phyloP scores from a whole-genome alignment of 1,139 yeast species.

The Cylindricascospora bacillispora region DNA sequence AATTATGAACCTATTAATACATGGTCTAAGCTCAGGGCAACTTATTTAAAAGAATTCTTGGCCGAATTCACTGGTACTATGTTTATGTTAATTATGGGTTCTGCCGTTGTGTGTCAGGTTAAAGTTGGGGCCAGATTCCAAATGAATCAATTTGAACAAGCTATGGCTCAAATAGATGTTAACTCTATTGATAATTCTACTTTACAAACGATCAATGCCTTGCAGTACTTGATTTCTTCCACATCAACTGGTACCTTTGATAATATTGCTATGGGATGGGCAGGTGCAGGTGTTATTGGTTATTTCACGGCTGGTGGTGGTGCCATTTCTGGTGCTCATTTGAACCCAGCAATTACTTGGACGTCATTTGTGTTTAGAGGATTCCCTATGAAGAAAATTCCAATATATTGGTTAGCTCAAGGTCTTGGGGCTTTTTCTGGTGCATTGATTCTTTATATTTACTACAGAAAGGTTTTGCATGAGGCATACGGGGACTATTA shows the following conservation, averaged over 20 bases:
- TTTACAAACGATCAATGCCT: conserved; percentile 8
- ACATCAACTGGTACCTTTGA: conserved; percentile 31
- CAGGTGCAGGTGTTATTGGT: conserved; percentile 39
- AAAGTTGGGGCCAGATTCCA: conserved; percentile 14
- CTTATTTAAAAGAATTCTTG: conserved; percentile 23
- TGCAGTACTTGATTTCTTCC: conserved; percentile 10
- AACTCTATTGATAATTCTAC: conserved; percentile 7
- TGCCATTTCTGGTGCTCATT: conserved; percentile 34
- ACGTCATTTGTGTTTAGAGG: conserved; percentile 31
- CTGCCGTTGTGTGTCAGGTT: conserved; percentile 36
- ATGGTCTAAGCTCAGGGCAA: conserved; percentile 24
- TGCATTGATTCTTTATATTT: conserved; percentile 29
- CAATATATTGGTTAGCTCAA: conserved; percentile 30
- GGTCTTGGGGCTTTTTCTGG: conserved; percentile 32
- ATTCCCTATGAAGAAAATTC: conserved; percentile 32
- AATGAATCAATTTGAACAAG: conserved; percentile 9
- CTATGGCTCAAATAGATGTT: conserved; percentile 6
- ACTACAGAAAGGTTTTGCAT: conserved; percentile 23
- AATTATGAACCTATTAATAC: conserved; percentile 26
- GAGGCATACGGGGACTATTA: conserved; percentile 17
- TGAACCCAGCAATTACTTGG: conserved; percentile 33
- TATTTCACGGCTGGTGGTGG: conserved; percentile 32
- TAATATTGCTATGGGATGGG: conserved; percentile 36
- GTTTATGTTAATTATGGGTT: conserved; percentile 33
- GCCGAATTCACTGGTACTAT: conserved; percentile 41